Evolutionary conservation across 805 yeast genomes (phyloP).

Genomic region (Starmera amethionina): DNA sequence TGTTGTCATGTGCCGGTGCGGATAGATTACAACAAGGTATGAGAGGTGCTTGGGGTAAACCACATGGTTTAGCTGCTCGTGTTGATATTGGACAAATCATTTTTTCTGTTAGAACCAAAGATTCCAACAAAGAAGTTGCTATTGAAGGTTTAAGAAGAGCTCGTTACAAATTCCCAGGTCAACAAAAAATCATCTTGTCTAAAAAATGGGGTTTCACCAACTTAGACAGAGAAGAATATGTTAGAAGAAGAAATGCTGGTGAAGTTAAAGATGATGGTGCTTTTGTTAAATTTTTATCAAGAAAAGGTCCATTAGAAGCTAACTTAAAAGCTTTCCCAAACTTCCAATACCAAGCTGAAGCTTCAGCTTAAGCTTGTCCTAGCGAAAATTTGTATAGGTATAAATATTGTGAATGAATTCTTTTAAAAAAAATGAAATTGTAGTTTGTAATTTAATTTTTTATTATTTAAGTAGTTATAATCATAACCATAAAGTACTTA

Average conservation of each 20-base stretch:
- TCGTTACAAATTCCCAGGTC: constrained; percentile 99
- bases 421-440: too few relatives aligned
- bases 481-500: too few relatives aligned
- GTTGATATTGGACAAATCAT: constrained; percentile 97
- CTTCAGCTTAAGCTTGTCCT: too few relatives aligned
- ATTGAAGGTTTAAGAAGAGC: constrained; percentile 99
- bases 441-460: too few relatives aligned
- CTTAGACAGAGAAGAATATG: constrained; percentile 95
- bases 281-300: constrained; percentile 95
- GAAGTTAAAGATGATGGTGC: constrained; percentile 99
- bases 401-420: too few relatives aligned
- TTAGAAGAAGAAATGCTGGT: constrained; percentile 89
- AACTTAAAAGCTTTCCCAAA: constrained; percentile 94
- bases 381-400: too few relatives aligned
- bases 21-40: constrained; percentile 99
- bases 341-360: constrained; percentile 36
- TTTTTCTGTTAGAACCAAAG: constrained; percentile 97
- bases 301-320: constrained; percentile 88
- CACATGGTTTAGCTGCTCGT: constrained; percentile 99
- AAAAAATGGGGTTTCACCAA: constrained; percentile 99
- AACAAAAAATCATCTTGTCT: constrained; percentile 97
- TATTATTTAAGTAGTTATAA: too few relatives aligned
- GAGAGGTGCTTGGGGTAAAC: constrained; percentile 99
- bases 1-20: constrained; percentile 99
- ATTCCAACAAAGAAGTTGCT: constrained; percentile 93